Conservation (phyloP, 116 monocot genomes). For the Thalassia testudinum region DNA sequence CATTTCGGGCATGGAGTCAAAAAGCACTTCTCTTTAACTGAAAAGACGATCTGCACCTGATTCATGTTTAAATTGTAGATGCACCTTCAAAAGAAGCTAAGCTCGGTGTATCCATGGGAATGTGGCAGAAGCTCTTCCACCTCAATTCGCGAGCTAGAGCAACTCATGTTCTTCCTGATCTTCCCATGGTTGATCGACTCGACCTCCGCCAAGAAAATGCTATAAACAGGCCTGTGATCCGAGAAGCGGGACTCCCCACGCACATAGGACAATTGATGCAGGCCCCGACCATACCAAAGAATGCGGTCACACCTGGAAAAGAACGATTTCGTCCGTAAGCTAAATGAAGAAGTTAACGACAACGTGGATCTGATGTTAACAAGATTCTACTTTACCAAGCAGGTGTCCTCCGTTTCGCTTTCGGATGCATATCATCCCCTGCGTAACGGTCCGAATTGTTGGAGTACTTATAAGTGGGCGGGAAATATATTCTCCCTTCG, state of each 20-base stretch:
- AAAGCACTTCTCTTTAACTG: no score
- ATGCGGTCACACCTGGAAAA: constrained; percentile 53
- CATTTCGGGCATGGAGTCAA: no score
- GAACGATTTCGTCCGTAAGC: not conserved
- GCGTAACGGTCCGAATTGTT: constrained; percentile 70
- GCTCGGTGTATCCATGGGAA: constrained; percentile 37
- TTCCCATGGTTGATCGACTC: constrained; percentile 31
- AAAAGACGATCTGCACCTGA: no score
- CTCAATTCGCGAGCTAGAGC: constrained; percentile 43
- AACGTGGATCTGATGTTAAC: no score
- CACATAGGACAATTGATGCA: constrained; percentile 54
- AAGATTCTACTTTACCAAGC: constrained; percentile 41
- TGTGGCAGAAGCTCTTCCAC: constrained; percentile 77
- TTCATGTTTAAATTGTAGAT: no score
- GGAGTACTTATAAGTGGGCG: constrained; percentile 82
- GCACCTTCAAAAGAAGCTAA: constrained; percentile 46
- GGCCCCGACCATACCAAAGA: constrained; percentile 56
- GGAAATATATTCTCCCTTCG: constrained; percentile 72
- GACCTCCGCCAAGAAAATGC: constrained; percentile 59
- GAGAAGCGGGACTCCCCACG: constrained; percentile 73
- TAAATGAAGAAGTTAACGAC: not conserved
- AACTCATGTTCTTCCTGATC: constrained; percentile 28
- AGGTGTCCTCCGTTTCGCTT: constrained; percentile 63
- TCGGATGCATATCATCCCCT: constrained; percentile 22
- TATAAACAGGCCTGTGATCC: constrained; percentile 62